Percentiles rank a stretch among this genome's conserved stretches.
Evolutionary conservation across 192 early-diverging fungal species (phyloP).

Genomic region (Fimicolochytrium jonesii): DNA sequence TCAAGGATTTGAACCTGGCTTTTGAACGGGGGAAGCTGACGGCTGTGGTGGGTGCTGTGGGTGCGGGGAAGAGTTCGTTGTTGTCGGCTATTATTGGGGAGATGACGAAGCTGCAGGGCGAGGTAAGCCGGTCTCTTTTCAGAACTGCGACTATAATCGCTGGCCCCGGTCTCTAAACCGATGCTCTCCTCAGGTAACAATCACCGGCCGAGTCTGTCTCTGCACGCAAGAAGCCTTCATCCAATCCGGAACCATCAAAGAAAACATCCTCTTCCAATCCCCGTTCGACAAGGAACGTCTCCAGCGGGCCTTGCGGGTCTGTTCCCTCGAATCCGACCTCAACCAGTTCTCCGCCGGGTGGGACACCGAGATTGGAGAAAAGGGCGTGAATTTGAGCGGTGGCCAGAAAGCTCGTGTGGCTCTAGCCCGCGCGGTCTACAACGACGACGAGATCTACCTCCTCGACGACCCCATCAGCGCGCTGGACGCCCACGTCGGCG

Average conservation of each 20-base stretch:
- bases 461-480: constrained; percentile 45
- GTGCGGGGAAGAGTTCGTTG: constrained; percentile 57
- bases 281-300: constrained; percentile 13
- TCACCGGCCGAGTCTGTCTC: constrained; percentile 54
- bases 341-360: constrained; percentile 29
- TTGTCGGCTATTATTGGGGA: constrained; percentile 53
- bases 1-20: constrained; percentile 43
- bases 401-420: constrained; percentile 78
- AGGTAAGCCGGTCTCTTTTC: constrained; percentile 30
- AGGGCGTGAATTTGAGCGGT: constrained; percentile 86
- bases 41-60: constrained; percentile 56
- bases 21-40: constrained; percentile 63
- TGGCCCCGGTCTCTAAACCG: too few species aligned
- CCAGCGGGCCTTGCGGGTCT: constrained; percentile 1
- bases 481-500: constrained; percentile 36
- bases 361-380: constrained; percentile 55
- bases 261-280: constrained; percentile 35
- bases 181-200: background rate
- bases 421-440: constrained; percentile 73
- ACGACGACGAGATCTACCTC: constrained; percentile 28
- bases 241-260: constrained; percentile 23
- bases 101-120: constrained; percentile 50
- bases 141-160: too few species aligned
- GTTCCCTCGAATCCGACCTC: constrained; percentile 34
- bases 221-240: constrained; percentile 38